Conservation (phyloP, 1,139 yeast species). For the Suhomyces terraborum region DNA sequence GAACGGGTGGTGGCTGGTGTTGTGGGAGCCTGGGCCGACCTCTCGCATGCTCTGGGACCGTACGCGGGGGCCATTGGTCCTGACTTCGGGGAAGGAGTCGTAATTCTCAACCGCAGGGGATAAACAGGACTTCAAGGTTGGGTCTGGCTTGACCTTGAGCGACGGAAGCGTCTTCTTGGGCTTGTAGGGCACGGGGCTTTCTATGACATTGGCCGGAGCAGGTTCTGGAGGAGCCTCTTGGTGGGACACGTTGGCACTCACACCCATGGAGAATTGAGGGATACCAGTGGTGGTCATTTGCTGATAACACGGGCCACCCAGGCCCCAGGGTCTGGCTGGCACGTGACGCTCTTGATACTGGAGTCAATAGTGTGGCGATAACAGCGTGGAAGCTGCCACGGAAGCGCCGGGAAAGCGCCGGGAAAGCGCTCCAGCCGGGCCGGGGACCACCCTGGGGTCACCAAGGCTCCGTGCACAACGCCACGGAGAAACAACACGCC, state of each 20-base stretch:
- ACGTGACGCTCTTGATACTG: not conserved
- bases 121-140: conserved; percentile 28
- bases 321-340: not conserved
- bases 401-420: not conserved
- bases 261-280: not conserved
- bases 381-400: not conserved
- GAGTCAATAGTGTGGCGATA: not conserved
- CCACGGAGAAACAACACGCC: too few species aligned
- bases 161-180: conserved; percentile 13
- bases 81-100: not conserved
- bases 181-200: conserved; percentile 4
- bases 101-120: conserved; percentile 16
- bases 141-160: conserved; percentile 25
- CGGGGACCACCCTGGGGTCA: too few species aligned
- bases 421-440: not conserved
- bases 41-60: conserved; percentile 4
- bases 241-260: not conserved
- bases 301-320: not conserved
- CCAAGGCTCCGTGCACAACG: too few species aligned
- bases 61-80: not conserved
- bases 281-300: not conserved
- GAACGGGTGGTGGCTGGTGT: conserved; percentile 26
- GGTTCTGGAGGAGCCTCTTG: not conserved
- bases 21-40: conserved; percentile 2
- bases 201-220: not conserved